These are phyloP conservation scores for Glutinoglossum americanum DNA, from an alignment of 495 filamentous ascomycete genomes.

Conservation along the genomic window DNA sequence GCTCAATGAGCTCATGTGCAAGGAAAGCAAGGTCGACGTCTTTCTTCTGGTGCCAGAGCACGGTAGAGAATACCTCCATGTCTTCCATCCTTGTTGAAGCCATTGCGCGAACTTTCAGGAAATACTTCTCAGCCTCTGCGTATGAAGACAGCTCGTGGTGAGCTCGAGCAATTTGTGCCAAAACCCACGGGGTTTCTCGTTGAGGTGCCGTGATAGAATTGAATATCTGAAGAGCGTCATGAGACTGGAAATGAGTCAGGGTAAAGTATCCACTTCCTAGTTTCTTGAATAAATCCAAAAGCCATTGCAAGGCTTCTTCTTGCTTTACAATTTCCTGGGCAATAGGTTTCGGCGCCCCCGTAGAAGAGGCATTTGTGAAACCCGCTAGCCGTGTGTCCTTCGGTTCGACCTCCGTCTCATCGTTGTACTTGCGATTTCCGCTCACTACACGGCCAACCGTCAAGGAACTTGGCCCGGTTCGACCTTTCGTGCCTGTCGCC, in stretches of 20 bases:
- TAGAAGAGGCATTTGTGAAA: constrained; percentile 13
- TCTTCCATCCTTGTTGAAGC: constrained; percentile 66
- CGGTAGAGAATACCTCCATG: constrained; percentile 94
- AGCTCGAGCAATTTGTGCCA: constrained; percentile 71
- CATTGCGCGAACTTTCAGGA: constrained; percentile 48
- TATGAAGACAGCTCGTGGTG: constrained; percentile 78
- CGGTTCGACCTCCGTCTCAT: constrained; percentile 43
- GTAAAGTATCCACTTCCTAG: constrained; percentile 59
- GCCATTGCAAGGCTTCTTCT: constrained; percentile 50
- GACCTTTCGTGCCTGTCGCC: constrained; percentile 36
- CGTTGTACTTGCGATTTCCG: constrained; percentile 53
- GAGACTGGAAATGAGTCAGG: constrained; percentile 54
- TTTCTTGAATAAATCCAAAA: constrained; percentile 66
- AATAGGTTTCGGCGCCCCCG: constrained; percentile 11
- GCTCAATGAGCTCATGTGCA: constrained; percentile 69
- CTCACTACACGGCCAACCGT: constrained; percentile 70
- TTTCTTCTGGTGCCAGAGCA: constrained; percentile 88
- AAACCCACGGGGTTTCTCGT: constrained; percentile 86
- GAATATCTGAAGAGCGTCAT: constrained; percentile 52
- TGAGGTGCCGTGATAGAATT: constrained; percentile 46
- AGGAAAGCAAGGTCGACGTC: constrained; percentile 82
- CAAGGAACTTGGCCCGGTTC: constrained; percentile 26
- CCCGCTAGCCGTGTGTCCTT: constrained; percentile 25
- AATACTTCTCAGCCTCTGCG: constrained; percentile 64
- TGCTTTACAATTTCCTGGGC: constrained; percentile 29